A percentile compares a stretch with the other conserved stretches of the same genome.
These are phyloP conservation scores for Nicotiana undulata DNA, from an alignment of 257 asterid genomes.

Conservation along the genomic window DNA sequence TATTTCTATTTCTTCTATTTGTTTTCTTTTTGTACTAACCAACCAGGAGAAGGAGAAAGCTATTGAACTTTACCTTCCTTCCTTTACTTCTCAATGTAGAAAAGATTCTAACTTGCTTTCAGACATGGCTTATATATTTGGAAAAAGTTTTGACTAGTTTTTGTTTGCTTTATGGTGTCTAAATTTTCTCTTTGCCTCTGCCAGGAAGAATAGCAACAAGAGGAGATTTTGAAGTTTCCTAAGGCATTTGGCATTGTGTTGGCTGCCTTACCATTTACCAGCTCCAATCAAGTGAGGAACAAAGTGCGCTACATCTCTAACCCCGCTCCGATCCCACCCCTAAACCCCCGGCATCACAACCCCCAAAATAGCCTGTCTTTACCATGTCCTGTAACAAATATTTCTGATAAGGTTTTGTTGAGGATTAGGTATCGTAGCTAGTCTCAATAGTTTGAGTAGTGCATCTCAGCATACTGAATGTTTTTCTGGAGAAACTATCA, in stretches of 20 bases:
- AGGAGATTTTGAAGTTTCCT: not conserved
- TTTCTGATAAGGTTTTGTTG: not conserved
- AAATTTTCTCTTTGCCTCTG: not conserved
- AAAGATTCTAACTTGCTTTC: not conserved
- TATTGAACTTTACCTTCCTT: not conserved
- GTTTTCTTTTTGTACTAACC: not conserved
- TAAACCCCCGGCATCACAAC: not conserved
- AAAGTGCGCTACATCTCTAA: not conserved
- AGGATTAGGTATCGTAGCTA: not conserved
- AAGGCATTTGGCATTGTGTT: not conserved
- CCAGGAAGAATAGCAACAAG: not conserved
- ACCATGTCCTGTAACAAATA: not conserved
- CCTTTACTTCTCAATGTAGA: not conserved
- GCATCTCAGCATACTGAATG: not conserved
- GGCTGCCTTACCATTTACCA: not conserved
- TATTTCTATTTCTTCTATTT: not conserved
- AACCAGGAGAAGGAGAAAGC: not conserved
- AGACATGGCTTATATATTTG: not conserved
- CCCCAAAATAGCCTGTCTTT: not conserved
- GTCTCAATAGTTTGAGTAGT: not conserved
- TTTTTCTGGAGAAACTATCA: not conserved
- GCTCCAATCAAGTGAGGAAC: not conserved
- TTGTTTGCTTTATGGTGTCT: not conserved
- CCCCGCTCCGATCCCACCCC: not conserved
- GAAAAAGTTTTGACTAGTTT: not conserved